Evolutionary conservation across 179 eudicot genomes (phyloP), one percentile per base, ranked within the genome.

Genomic region (Corrigiola litoralis): DNA sequence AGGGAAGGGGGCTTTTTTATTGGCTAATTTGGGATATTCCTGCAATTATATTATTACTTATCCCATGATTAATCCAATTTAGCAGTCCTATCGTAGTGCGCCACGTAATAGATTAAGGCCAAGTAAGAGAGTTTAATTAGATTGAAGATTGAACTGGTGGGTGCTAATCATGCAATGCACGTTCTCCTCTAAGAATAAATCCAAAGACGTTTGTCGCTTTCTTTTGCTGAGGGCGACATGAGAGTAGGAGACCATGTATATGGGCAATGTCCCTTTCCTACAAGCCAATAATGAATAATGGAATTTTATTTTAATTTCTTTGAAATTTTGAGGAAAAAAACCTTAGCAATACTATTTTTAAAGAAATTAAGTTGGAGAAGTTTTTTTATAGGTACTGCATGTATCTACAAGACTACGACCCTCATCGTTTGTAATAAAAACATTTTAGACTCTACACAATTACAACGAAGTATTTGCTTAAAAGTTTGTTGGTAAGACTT

Each of bases 81-180:
- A 29, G 65, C 47, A 57, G 34, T 49, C 57, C 63, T 40, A 52
- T 63, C 16, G 52, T 5, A n/a, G 10, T 11, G 16, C n/a, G 71
- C 31, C 33, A 68, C 45, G 68, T n/a, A 34, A 18, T 38, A n/a
- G 14, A 53, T 62, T 38, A 46, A 38, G 60, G 48, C 44, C 18
- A 42, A 54, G 65, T 69, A 32, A 50, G 3, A 50, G 52, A 50
- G 46, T 41, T 63, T 17, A 37, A 17, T 52, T 5, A 11, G 63
- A 58, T 2, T 50, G 5, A 71, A 48, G 20, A 11, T 44, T 27
- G 69, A 47, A 61, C 24, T 17, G 55, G 58, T 55, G 45, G 32
- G 1, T 54, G 16, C 25, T 45, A 72, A 72, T 75, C 58, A 79
- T 79, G 83, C 44, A 65, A 62, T 57, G 80, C 83, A 76, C 83